These are phyloP conservation scores for Cladosporium sp. DNA, from an alignment of 2,329 filamentous ascomycete genomes.

Conservation along the genomic window DNA sequence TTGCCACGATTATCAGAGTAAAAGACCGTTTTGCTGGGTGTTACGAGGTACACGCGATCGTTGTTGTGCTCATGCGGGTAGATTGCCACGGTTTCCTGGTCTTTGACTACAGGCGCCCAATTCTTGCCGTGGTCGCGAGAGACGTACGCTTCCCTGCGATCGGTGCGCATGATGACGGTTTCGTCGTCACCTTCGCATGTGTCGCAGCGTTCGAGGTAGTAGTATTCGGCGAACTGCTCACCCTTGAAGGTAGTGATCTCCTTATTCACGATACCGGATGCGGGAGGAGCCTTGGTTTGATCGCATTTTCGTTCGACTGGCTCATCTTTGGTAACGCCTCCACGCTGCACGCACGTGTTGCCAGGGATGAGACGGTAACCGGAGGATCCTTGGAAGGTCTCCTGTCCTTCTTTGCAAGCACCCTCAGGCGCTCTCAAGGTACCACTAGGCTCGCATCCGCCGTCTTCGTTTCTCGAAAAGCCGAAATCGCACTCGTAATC, in stretches of 20 bases:
- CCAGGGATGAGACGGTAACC: conserved; percentile 88
- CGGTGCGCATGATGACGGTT: conserved; percentile 64
- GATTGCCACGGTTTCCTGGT: conserved; percentile 69
- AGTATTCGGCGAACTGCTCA: conserved; percentile 56
- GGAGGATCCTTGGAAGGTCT: conserved; percentile 79
- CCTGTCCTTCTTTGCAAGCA: conserved; percentile 69
- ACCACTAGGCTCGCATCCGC: conserved; percentile 66
- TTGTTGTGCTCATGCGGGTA: conserved; percentile 78
- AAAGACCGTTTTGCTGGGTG: conserved; percentile 64
- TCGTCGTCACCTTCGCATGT: conserved; percentile 62
- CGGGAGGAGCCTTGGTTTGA: conserved; percentile 57
- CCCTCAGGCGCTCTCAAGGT: conserved; percentile 67
- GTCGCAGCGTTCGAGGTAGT: conserved; percentile 77
- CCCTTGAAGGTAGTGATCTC: conserved; percentile 65
- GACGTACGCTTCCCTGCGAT: conserved; percentile 65
- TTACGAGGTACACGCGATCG: conserved; percentile 85
- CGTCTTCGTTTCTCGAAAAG: conserved; percentile 69
- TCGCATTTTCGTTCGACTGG: conserved; percentile 72
- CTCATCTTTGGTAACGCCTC: conserved; percentile 45
- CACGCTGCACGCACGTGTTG: conserved; percentile 47
- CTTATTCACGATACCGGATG: conserved; percentile 65
- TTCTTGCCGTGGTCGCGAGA: conserved; percentile 85
- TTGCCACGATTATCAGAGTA: conserved; percentile 81
- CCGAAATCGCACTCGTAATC: conserved; percentile 95
- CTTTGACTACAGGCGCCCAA: conserved; percentile 71